Conservation (phyloP, 2,329 filamentous ascomycete species). For the Aspergillus versicolor region DNA sequence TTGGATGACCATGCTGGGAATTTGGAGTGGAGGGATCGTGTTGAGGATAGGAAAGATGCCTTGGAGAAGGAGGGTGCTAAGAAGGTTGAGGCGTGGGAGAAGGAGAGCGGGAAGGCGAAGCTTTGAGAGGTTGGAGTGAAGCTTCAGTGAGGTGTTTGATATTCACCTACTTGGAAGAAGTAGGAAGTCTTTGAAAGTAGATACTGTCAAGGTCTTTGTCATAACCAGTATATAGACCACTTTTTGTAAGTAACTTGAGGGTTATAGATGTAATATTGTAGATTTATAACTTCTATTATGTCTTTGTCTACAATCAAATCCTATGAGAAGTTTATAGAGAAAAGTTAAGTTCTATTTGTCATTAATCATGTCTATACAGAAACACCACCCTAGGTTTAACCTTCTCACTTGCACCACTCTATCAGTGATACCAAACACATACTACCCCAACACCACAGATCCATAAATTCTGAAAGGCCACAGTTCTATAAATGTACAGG, state of each 20-base stretch:
- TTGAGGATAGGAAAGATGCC: conserved; percentile 49
- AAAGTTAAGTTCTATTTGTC: neutral
- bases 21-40: conserved; percentile 42
- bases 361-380: neutral
- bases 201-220: neutral
- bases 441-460: neutral
- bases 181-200: neutral
- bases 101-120: conserved; percentile 19
- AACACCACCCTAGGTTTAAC: neutral
- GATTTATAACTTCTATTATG: too few relatives aligned
- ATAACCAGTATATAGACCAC: neutral
- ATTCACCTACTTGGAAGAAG: neutral
- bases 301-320: neutral
- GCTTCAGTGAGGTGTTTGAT: neutral
- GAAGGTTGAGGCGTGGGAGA: conserved; percentile 7
- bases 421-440: neutral
- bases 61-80: conserved; percentile 49
- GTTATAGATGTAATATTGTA: neutral
- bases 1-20: conserved; percentile 55
- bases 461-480: neutral
- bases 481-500: neutral
- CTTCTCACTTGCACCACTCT: neutral
- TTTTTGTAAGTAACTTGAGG: neutral
- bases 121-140: conserved; percentile 17
- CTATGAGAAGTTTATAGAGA: neutral